Evolutionary conservation across 371 early-diverging fungal genomes (phyloP).

Genomic region (Mortierella sp.): DNA sequence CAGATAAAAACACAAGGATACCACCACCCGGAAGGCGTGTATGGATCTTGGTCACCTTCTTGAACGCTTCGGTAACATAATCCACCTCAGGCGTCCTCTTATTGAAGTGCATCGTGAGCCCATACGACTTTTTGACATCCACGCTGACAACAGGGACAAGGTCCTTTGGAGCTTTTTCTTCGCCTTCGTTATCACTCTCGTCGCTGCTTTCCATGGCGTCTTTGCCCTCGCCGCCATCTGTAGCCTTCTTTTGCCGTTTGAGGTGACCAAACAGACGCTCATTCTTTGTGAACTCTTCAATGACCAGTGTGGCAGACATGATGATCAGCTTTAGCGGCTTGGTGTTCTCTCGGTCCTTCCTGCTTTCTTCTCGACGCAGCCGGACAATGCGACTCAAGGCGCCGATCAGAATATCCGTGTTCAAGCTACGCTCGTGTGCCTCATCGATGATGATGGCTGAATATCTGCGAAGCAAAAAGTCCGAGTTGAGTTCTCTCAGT

Average conservation of each 20-base stretch:
- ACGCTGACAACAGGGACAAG: conserved; percentile 82
- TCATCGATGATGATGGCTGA: conserved; percentile 98
- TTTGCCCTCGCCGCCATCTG: conserved; percentile 5
- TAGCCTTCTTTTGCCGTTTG: conserved; percentile 14
- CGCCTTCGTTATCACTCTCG: neutral
- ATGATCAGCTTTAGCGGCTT: conserved; percentile 94
- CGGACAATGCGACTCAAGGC: conserved; percentile 71
- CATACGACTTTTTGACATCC: conserved; percentile 84
- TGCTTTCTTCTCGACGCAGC: conserved; percentile 59
- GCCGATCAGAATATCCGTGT: conserved; percentile 98
- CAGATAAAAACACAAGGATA: conserved; percentile 92
- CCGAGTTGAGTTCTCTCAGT: conserved; percentile 91
- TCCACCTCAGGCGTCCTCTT: conserved; percentile 73
- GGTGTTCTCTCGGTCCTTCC: conserved; percentile 65
- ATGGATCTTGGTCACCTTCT: conserved; percentile 94
- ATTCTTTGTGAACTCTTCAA: conserved; percentile 93
- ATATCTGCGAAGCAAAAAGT: conserved; percentile 91
- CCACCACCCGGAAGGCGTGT: conserved; percentile 90
- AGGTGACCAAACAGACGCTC: conserved; percentile 70
- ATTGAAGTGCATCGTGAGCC: conserved; percentile 90
- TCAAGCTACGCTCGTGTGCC: conserved; percentile 98
- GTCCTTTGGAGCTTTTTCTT: conserved; percentile 36
- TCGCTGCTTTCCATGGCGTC: conserved; percentile 8
- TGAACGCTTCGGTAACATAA: conserved; percentile 82
- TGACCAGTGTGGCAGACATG: conserved; percentile 98